Base-by-base conservation (phyloP, 768 basidiomycete species). In the Exsudoporus frostii region DNA sequence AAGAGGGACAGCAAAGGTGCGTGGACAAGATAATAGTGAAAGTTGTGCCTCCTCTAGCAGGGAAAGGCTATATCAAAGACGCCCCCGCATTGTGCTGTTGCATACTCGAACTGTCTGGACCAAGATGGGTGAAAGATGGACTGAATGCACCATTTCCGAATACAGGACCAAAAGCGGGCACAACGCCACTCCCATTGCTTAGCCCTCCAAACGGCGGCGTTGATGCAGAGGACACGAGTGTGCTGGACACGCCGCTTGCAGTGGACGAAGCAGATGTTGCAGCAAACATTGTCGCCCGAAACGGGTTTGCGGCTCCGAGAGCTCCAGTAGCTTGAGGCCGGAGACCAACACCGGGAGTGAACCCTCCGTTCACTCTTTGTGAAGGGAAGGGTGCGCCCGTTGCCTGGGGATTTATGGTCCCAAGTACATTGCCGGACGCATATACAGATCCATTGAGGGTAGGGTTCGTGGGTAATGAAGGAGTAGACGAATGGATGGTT, bases 301-400 rank as follows among this genome's bases (percentile, higher is more conserved):
- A 86, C n/a, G 84, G 84, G 54, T 85, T 86, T 4, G 80, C 80
- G 19, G 62, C 71, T 7, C 75, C 76, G 14, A 73, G 65, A 43
- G 70, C 53, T 3, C 85, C 85, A 20, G 84, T 87, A 57, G 79
- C 76, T 61, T 87, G 85, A 14, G 84, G 81, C 44, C 84, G 73
- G 29, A 86, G 72, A 19, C 65, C 66, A 36, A 75, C 71, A 25
- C 81, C 82, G n/a, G 78, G 53, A 0, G 71, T 67, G 25, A 57
- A 51, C 43, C 57, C 63, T 40, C 56, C 65, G 13, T 60, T 60
- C 42, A 37, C 9, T 27, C 52, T 48, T 17, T 55, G 58, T 38
- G 57, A 54, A 37, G 45, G 11, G 1, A 49, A 25, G 8, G 46
- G 27, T 5, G 63, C 22, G n/a, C 68, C 64, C 6, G 71, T 68